These are phyloP conservation scores for Nicotiana tabacum DNA, from an alignment of 257 asterid genomes.

Conservation along the genomic window DNA sequence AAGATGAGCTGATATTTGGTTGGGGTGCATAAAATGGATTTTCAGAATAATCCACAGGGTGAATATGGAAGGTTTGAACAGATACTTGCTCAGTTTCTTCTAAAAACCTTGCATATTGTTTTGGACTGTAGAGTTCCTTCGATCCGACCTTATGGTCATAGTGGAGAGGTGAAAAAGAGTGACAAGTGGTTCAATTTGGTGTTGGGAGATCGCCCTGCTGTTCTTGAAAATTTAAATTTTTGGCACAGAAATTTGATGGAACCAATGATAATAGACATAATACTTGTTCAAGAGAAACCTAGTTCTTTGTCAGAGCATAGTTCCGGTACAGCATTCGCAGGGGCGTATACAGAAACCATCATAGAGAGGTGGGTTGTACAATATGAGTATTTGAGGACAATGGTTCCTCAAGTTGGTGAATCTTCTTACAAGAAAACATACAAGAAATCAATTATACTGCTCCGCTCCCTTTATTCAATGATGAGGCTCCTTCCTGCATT, in stretches of 20 bases:
- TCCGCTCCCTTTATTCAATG: constrained; percentile 72
- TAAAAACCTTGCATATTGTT: constrained; percentile 76
- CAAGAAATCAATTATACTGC: constrained; percentile 70
- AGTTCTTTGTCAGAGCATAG: constrained; percentile 31
- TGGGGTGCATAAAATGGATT: constrained; percentile 51
- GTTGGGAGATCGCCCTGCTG: constrained; percentile 84
- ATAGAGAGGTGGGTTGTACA: constrained; percentile 94
- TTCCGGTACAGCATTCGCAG: constrained; percentile 29
- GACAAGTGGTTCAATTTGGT: constrained; percentile 89
- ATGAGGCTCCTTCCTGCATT: constrained; percentile 90
- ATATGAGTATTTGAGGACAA: constrained; percentile 52
- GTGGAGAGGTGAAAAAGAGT: constrained; percentile 62
- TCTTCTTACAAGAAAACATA: constrained; percentile 68
- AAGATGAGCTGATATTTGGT: constrained; percentile 21
- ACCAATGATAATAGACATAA: constrained; percentile 83
- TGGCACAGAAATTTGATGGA: constrained; percentile 91
- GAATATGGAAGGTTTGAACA: constrained; percentile 90
- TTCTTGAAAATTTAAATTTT: constrained; percentile 79
- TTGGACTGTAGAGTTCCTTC: constrained; percentile 91
- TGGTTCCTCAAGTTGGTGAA: constrained; percentile 59
- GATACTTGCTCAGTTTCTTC: constrained; percentile 82
- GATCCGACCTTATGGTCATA: constrained; percentile 45
- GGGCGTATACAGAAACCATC: constrained; percentile 52
- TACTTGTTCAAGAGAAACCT: constrained; percentile 61
- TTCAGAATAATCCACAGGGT: constrained; percentile 53